Evolutionary conservation across 805 yeast species (phyloP).

Genomic region (Metschnikowia henanensis): DNA sequence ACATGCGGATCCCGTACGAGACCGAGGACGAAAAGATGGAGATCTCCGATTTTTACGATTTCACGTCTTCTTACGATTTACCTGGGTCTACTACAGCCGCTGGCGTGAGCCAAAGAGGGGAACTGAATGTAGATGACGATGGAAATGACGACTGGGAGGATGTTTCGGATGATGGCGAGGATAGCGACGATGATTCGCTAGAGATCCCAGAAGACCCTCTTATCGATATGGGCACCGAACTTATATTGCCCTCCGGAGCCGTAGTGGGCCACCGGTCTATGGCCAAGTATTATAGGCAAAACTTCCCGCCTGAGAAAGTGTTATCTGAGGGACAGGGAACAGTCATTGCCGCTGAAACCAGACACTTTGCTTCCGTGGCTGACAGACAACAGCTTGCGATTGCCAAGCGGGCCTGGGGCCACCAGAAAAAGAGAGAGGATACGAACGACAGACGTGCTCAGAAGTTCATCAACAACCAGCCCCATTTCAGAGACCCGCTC

Average conservation of each 20-base stretch:
- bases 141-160: constrained; percentile 41
- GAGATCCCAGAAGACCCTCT: constrained; percentile 35
- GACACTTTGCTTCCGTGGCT: constrained; percentile 45
- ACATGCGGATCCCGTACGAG: constrained; percentile 88
- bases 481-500: constrained; percentile 54
- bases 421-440: constrained; percentile 51
- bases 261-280: constrained; percentile 44
- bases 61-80: constrained; percentile 54
- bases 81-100: not conserved
- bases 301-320: constrained; percentile 43
- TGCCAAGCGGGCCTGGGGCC: constrained; percentile 61
- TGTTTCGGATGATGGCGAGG: constrained; percentile 26
- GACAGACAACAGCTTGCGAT: constrained; percentile 42
- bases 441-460: constrained; percentile 57
- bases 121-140: no score
- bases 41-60: constrained; percentile 82
- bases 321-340: constrained; percentile 44
- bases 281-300: constrained; percentile 44
- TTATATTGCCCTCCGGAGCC: constrained; percentile 42
- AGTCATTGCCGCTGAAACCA: constrained; percentile 50
- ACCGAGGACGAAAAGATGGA: constrained; percentile 71
- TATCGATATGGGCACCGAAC: constrained; percentile 37
- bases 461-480: constrained; percentile 77
- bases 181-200: constrained; percentile 19
- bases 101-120: no score